Evolutionary conservation across 75 land plant genomes (phyloP).

Genomic region (Gnetum montanum): DNA sequence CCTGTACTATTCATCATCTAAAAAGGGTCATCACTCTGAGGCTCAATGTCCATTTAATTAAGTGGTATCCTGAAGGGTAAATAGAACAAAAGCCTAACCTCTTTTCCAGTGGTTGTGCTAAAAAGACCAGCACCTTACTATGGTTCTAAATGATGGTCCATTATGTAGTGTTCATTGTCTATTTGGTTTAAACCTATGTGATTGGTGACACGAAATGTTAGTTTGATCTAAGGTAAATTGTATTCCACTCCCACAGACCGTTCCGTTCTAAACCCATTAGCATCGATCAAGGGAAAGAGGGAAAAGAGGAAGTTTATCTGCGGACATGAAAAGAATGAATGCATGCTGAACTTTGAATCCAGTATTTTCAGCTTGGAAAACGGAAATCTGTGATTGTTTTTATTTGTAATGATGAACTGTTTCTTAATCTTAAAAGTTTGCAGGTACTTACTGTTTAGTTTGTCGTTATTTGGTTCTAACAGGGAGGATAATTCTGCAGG

Average conservation of each 20-base stretch:
- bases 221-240: background rate
- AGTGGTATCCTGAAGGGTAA: background rate
- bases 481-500: slow-evolving; percentile 19
- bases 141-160: no score
- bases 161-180: background rate
- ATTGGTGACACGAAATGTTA: background rate
- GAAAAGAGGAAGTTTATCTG: background rate
- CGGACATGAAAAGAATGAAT: background rate
- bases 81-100: background rate
- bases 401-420: background rate
- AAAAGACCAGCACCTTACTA: background rate
- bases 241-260: background rate
- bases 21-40: no score
- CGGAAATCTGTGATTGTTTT: no score
- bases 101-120: background rate
- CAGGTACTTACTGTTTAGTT: slow-evolving; percentile 1
- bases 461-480: background rate
- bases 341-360: no score
- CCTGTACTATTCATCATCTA: no score
- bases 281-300: background rate
- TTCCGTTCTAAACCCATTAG: background rate
- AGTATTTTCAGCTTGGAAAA: no score
- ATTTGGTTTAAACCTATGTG: background rate
- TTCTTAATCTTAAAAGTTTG: background rate
- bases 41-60: no score